Base-by-base conservation (phyloP, 2,329 filamentous ascomycete species). In the Pseudogymnoascus pannorum region DNA sequence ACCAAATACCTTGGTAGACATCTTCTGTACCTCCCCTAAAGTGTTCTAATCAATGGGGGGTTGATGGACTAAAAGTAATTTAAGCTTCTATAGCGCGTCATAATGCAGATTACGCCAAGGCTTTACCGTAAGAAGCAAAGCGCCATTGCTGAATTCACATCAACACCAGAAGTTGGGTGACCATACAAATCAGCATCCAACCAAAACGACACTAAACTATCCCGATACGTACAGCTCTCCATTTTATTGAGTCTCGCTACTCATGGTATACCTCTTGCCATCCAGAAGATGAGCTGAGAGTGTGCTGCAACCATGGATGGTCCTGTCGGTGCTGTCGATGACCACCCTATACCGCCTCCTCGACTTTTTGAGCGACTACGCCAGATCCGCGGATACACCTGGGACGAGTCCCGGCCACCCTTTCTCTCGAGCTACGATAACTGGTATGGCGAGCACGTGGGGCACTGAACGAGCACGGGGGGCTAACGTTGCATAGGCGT, bases 401-500 rank as follows among this genome's bases (percentile, higher is more conserved):
- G 89, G 89, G 87, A 92, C 73, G 87, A 89, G 66, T 79, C 82
- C 12, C 73, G 70, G 62, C 74, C 74, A 24, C 83, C 83, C 9
- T 77, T 81, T 61, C 85, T 87, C 70, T 82, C 83, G 58, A 91
- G 87, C 68, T 97, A 96, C 75, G 91, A 95, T 73, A 92, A 92
- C 77, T 97, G 92, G 91, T 86, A 77, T 69, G 75, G 24, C 16
- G 26, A 54, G 24, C 9, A 54, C 48, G n/a, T 5, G 9, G 48
- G 24, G 14, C 24, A 54, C n/a, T 9, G n/a, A 5, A 54, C 18
- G 48, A 31, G 24, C 26, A 54, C n/a, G 26, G 48, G 26, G 48
- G 18, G 12, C 31, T 60, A 60, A 60, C 60, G n/a, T 4, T 33
- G 14, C 26, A 18, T 66, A 86, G 83, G 84, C 86, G 89, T 73